Evolutionary conservation across 1,284 basidiomycete species (phyloP), one percentile per base, ranked within the genome.

Genomic region (Melanopsichium pennsylvanicum): DNA sequence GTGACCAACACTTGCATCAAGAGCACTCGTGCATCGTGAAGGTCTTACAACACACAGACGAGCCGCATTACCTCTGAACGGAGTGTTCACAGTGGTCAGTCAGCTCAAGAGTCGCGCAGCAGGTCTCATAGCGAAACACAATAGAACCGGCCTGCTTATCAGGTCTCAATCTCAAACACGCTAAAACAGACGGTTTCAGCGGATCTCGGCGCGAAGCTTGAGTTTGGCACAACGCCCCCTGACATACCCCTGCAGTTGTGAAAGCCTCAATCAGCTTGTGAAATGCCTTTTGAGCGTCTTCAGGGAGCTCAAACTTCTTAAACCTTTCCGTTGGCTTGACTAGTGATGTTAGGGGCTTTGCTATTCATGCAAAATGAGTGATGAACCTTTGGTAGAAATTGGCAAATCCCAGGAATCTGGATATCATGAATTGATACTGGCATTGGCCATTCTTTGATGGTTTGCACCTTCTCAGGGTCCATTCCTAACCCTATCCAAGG

Each of bases 341-440:
- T 2, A 81, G 54, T 5, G 43, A 19, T 5, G 58, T 68, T 1
- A 85, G 63, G 2, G 83, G 82, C 11, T 55, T 26, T 6, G 72
- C 70, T 18, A 83, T 81, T 13, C 74, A 52, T 5, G 82, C 79
- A 55, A 80, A 85, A 26, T 72, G 47, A n/a, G 73, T 23, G 35
- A 86, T 83, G 64, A 85, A 85, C 16, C 78, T 55, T 2, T 82
- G 63, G 52, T 82, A 84, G 67, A 83, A 85, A 55, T 84, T 84
- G 19, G 73, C 76, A 27, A 84, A 80, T 23, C 83, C 82, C 12
- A 83, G 69, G 75, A 83, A 84, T 3, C 54, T 82, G 81, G n/a
- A 83, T 9, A 15, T 83, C 72, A 29, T 72, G 66, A 15, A 83
- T 59, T 3, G 47, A 71, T 0, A 35, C 59, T 1, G 84, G 85